These are phyloP conservation scores for Sporothrix globosa DNA, from an alignment of 2,329 filamentous ascomycete species.

Conservation along the genomic window DNA sequence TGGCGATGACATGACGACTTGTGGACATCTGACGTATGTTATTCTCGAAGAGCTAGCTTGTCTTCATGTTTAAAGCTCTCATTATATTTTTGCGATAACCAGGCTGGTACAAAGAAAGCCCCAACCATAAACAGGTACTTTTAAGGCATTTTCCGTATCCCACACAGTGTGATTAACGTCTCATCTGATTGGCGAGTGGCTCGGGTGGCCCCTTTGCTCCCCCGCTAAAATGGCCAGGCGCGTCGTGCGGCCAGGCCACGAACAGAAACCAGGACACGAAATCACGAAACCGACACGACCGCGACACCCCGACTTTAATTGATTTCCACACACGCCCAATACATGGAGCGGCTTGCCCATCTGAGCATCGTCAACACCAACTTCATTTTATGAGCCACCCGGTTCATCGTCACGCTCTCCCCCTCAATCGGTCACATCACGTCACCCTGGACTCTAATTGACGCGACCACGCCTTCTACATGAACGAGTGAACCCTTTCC, in stretches of 20 bases:
- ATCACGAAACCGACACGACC: conserved; percentile 41
- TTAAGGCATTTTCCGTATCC: no score
- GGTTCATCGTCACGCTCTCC: not conserved
- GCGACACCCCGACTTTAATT: conserved; percentile 37
- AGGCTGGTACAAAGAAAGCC: not conserved
- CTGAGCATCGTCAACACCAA: not conserved
- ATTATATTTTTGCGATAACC: no score
- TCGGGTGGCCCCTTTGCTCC: not conserved
- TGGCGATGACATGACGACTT: conserved; percentile 1
- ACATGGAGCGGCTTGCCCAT: not conserved
- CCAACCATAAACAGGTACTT: not conserved
- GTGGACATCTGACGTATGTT: not conserved
- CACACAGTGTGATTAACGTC: not conserved
- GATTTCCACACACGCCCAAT: conserved; percentile 32
- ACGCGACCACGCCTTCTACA: not conserved
- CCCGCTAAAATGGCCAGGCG: conserved; percentile 32
- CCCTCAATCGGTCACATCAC: not conserved
- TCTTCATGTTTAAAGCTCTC: not conserved
- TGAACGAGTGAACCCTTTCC: not conserved
- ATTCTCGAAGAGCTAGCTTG: not conserved
- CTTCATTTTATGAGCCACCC: not conserved
- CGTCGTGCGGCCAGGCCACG: conserved; percentile 33
- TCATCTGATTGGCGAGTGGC: conserved; percentile 8
- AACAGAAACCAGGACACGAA: conserved; percentile 32
- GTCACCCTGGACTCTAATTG: conserved; percentile 7